Conservation (phyloP, 1,284 basidiomycete species). For the Ceratobasidium sp. region DNA sequence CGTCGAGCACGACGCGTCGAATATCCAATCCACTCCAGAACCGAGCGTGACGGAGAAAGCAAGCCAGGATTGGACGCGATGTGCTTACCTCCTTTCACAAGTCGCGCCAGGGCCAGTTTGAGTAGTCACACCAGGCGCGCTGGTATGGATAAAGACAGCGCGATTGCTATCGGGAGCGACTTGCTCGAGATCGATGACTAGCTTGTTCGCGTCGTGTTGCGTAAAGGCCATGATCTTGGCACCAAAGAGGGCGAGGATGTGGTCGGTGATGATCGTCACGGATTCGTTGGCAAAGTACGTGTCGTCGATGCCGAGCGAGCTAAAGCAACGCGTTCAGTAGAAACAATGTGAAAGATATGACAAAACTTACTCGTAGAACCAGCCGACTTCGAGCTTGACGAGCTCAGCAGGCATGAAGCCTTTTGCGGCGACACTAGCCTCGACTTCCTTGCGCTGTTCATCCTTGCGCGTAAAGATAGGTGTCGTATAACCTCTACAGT, state of each 20-base stretch:
- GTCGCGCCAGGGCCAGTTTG: slow-evolving; percentile 86
- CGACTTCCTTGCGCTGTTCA: slow-evolving; percentile 76
- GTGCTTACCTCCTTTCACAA: slow-evolving; percentile 77
- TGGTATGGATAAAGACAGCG: slow-evolving; percentile 98
- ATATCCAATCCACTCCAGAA: background rate
- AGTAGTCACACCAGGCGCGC: slow-evolving; percentile 82
- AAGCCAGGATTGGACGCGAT: background rate
- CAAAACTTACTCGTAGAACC: slow-evolving; percentile 84
- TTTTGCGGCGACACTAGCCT: slow-evolving; percentile 72
- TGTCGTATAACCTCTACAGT: slow-evolving; percentile 70
- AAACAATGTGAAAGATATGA: background rate
- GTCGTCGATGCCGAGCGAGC: slow-evolving; percentile 88
- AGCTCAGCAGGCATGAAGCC: slow-evolving; percentile 95
- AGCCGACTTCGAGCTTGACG: slow-evolving; percentile 88
- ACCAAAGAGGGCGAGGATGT: slow-evolving; percentile 94
- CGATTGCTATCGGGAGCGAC: slow-evolving; percentile 58
- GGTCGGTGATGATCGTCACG: slow-evolving; percentile 85
- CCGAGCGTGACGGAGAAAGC: background rate
- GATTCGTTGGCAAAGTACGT: slow-evolving; percentile 88
- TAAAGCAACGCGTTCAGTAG: background rate
- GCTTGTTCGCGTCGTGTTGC: slow-evolving; percentile 88
- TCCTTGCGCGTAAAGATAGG: slow-evolving; percentile 84
- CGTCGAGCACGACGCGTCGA: background rate
- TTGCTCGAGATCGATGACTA: slow-evolving; percentile 95
- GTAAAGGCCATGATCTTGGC: slow-evolving; percentile 76